Evolutionary conservation across 352 stramenopile species (phyloP).

Genomic region (Globisporangium uncinulatum): DNA sequence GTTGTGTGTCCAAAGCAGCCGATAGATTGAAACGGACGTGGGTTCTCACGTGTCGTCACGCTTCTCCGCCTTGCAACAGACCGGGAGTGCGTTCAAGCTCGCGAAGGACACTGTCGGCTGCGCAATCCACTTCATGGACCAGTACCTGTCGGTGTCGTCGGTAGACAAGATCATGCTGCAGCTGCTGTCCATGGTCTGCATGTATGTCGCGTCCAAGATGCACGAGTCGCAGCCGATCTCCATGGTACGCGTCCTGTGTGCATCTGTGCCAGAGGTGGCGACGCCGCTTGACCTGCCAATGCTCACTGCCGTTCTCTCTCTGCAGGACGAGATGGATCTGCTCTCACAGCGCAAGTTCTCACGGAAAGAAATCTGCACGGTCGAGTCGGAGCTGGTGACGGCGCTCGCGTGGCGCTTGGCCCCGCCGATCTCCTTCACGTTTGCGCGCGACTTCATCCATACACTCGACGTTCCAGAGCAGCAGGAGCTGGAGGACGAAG

Average conservation of each 20-base stretch:
- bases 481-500: slow-evolving; percentile 16
- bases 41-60: neutral
- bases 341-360: slow-evolving; percentile 41
- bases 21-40: too few species aligned
- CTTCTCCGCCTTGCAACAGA: slow-evolving; percentile 12
- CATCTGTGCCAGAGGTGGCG: neutral
- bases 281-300: neutral
- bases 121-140: slow-evolving; percentile 41
- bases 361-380: slow-evolving; percentile 25
- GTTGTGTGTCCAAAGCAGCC: too few species aligned
- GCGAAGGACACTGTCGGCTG: slow-evolving; percentile 38
- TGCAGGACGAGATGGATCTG: slow-evolving; percentile 41
- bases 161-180: slow-evolving; percentile 51
- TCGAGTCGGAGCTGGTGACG: slow-evolving; percentile 30
- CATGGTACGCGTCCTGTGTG: slow-evolving; percentile 19
- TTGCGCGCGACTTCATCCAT: slow-evolving; percentile 35
- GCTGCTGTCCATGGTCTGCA: slow-evolving; percentile 41
- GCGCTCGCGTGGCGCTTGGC: slow-evolving; percentile 31
- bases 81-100: slow-evolving; percentile 41
- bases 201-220: slow-evolving; percentile 53
- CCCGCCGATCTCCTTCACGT: slow-evolving; percentile 32
- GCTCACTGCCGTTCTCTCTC: neutral
- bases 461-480: slow-evolving; percentile 17
- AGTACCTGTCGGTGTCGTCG: slow-evolving; percentile 32
- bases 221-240: slow-evolving; percentile 45